phyloP scores from a whole-genome alignment of 2,329 filamentous ascomycete genomes.

The Colletotrichum spinosum region DNA sequence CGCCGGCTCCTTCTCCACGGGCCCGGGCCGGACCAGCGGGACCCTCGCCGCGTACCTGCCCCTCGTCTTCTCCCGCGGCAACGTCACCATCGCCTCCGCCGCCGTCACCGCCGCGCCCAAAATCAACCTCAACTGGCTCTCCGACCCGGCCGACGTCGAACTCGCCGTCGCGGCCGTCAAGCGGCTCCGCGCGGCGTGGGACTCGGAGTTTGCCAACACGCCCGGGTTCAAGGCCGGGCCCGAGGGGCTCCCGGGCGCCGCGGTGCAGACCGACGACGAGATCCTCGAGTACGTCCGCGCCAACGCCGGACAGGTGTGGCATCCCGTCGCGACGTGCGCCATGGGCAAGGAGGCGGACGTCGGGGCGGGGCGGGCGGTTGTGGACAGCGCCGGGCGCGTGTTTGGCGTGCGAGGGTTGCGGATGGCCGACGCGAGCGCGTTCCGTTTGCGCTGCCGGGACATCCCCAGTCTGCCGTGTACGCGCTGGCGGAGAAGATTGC shows the following conservation, averaged over 20 bases:
- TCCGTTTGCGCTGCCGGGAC: constrained; percentile 42
- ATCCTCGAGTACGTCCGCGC: constrained; percentile 50
- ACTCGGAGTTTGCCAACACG: constrained; percentile 42
- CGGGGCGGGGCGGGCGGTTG: constrained; percentile 58
- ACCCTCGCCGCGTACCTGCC: constrained; percentile 51
- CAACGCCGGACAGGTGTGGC: constrained; percentile 60
- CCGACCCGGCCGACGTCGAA: constrained; percentile 54
- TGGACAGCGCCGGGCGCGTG: constrained; percentile 52
- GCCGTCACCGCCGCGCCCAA: constrained; percentile 49
- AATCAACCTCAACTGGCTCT: constrained; percentile 60
- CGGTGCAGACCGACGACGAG: constrained; percentile 54
- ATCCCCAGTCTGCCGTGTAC: constrained; percentile 41
- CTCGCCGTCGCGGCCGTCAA: constrained; percentile 56
- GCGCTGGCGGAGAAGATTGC: constrained; percentile 43
- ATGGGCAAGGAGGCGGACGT: constrained; percentile 64
- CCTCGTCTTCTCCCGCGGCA: constrained; percentile 53
- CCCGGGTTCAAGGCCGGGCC: constrained; percentile 45
- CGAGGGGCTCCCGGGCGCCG: constrained; percentile 51
- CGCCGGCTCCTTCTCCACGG: constrained; percentile 20
- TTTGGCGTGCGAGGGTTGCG: constrained; percentile 40
- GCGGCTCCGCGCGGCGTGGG: constrained; percentile 53
- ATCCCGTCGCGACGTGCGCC: constrained; percentile 64
- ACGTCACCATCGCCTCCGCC: constrained; percentile 52
- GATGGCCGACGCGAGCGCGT: constrained; percentile 42
- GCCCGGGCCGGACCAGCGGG: constrained; percentile 10